Conservation (phyloP, 768 basidiomycete genomes). For the Psilocybe tampanensis region DNA sequence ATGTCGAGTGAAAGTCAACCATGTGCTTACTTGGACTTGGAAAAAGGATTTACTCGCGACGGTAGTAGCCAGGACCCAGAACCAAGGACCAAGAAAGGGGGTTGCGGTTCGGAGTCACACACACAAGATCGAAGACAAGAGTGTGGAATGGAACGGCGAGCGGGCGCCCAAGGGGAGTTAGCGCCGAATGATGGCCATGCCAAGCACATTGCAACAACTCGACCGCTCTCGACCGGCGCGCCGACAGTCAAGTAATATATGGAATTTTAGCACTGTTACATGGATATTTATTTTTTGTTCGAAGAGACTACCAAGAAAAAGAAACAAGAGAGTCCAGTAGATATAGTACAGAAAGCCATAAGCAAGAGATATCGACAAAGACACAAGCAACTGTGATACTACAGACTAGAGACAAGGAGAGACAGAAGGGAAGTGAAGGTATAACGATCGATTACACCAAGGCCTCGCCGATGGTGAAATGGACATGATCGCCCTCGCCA, state of each 20-base stretch:
- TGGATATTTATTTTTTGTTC: no score
- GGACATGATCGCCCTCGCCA: conserved; percentile 82
- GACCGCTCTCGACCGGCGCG: not conserved
- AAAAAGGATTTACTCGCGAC: no score
- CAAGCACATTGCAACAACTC: no score
- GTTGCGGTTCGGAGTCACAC: no score
- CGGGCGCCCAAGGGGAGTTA: not conserved
- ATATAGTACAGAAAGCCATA: conserved; percentile 19
- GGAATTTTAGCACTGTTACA: no score
- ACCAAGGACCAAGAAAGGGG: no score
- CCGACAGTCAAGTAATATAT: not conserved
- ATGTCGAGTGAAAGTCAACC: no score
- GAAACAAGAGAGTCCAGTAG: conserved; percentile 8
- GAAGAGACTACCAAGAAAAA: not conserved
- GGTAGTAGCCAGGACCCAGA: no score
- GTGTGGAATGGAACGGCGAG: no score
- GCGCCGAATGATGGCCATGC: not conserved
- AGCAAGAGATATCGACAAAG: conserved; percentile 4
- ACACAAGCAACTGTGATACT: conserved; percentile 2
- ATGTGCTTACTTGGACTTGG: no score
- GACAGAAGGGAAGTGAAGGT: not conserved
- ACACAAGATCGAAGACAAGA: no score
- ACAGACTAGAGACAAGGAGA: conserved; percentile 7
- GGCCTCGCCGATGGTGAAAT: conserved; percentile 54
- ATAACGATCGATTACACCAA: conserved; percentile 30